Percentiles rank a stretch among this genome's conserved stretches.
These are phyloP conservation scores for Serendipita indica DNA, from an alignment of 768 basidiomycete genomes.

Conservation along the genomic window DNA sequence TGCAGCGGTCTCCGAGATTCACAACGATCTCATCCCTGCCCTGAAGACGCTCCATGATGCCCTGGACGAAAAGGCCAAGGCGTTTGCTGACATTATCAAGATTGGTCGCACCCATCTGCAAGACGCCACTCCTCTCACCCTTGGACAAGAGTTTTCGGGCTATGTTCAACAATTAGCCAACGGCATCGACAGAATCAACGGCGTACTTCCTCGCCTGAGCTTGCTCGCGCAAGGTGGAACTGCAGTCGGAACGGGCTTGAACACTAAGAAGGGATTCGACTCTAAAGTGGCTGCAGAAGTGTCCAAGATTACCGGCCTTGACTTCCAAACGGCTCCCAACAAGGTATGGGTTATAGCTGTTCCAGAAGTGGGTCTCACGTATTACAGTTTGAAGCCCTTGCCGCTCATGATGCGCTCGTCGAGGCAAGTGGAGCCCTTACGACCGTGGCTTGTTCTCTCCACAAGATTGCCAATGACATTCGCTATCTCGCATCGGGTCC, in stretches of 20 bases:
- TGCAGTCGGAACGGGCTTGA: conserved; percentile 94
- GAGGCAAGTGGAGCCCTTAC: conserved; percentile 96
- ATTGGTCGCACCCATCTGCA: conserved; percentile 94
- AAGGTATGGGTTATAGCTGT: conserved; percentile 39
- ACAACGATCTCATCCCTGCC: conserved; percentile 66
- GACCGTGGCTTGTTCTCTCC: conserved; percentile 86
- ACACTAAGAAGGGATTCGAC: conserved; percentile 95
- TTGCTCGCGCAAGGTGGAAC: conserved; percentile 94
- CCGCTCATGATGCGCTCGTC: conserved; percentile 94
- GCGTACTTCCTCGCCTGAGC: conserved; percentile 69
- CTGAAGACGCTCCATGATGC: conserved; percentile 71
- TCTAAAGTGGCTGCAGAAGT: conserved; percentile 86
- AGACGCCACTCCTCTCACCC: conserved; percentile 94
- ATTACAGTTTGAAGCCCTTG: conserved; percentile 85
- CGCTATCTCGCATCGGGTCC: conserved; percentile 96
- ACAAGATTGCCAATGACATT: conserved; percentile 99
- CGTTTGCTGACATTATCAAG: conserved; percentile 88
- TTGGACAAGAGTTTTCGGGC: conserved; percentile 97
- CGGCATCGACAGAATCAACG: conserved; percentile 73
- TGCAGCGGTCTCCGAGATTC: conserved; percentile 83
- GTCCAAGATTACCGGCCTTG: conserved; percentile 74
- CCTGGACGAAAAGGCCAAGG: conserved; percentile 63
- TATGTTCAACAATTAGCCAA: conserved; percentile 92
- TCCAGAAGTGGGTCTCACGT: background rate
- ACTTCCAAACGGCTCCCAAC: conserved; percentile 95